A percentile compares a stretch with the other conserved stretches of the same genome.
These are phyloP conservation scores for Phaffia australis DNA, from an alignment of 768 basidiomycete genomes.

Conservation along the genomic window DNA sequence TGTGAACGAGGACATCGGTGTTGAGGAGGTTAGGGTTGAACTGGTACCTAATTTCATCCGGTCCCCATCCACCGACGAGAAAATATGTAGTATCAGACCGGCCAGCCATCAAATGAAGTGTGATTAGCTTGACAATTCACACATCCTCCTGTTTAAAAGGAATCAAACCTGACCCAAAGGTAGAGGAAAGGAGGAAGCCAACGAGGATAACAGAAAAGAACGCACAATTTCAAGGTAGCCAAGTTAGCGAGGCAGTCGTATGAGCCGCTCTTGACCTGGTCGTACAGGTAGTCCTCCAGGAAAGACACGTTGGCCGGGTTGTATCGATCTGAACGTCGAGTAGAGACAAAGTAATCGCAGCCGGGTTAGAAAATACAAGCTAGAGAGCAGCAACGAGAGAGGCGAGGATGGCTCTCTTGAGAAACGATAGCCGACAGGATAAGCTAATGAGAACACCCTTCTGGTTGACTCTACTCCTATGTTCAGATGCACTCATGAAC, in stretches of 20 bases:
- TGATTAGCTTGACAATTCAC: too few species aligned
- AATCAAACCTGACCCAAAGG: neutral
- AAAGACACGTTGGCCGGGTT: conserved; percentile 88
- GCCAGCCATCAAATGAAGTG: neutral
- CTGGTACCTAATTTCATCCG: conserved; percentile 58
- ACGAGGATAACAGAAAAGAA: conserved; percentile 17
- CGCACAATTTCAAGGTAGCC: conserved; percentile 82
- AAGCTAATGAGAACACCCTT: neutral
- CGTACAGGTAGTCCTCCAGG: conserved; percentile 91
- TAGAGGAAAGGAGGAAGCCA: neutral
- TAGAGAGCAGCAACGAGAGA: neutral
- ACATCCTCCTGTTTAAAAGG: too few species aligned
- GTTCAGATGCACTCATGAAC: too few species aligned
- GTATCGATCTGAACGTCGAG: conserved; percentile 62
- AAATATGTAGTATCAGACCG: too few species aligned
- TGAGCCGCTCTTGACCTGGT: conserved; percentile 79
- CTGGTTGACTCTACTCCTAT: too few species aligned
- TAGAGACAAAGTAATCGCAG: neutral
- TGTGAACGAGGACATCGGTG: conserved; percentile 83
- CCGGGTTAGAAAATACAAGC: neutral
- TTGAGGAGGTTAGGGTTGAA: conserved; percentile 91
- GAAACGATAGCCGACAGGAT: neutral
- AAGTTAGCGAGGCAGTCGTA: conserved; percentile 93
- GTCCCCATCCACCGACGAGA: too few species aligned
- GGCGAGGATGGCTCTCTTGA: neutral